A percentile compares a stretch with the other conserved stretches of the same genome.
Conservation (phyloP, 768 basidiomycete species). For the Pisolithus tinctorius region DNA sequence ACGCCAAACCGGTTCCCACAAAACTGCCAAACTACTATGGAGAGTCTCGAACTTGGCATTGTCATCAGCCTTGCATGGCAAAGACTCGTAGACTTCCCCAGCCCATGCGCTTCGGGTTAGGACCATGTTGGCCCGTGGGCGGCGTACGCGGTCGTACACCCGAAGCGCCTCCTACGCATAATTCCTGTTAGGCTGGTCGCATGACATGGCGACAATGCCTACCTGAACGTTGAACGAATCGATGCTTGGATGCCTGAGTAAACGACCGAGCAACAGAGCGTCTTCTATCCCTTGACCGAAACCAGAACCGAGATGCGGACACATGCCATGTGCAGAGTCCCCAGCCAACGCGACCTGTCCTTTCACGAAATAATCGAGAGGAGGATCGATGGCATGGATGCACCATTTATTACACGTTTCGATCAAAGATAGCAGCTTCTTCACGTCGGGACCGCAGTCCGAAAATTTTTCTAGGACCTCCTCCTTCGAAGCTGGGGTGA, state of each 20-base stretch:
- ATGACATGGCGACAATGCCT: slow-evolving; percentile 4
- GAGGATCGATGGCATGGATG: slow-evolving; percentile 43
- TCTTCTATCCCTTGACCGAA: slow-evolving; percentile 59
- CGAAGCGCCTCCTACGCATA: slow-evolving; percentile 35
- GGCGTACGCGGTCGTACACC: slow-evolving; percentile 40
- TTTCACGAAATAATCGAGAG: slow-evolving; percentile 36
- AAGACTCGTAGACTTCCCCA: slow-evolving; percentile 35
- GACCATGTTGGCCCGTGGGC: slow-evolving; percentile 45
- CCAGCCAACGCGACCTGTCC: slow-evolving; percentile 46
- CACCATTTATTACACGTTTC: slow-evolving; percentile 44
- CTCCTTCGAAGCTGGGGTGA: slow-evolving; percentile 30
- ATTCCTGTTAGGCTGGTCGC: background rate
- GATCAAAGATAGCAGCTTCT: slow-evolving; percentile 35
- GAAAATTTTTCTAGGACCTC: slow-evolving; percentile 39
- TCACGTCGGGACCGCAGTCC: slow-evolving; percentile 43
- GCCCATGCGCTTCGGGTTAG: slow-evolving; percentile 33
- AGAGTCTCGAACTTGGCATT: slow-evolving; percentile 24
- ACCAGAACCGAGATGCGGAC: slow-evolving; percentile 52
- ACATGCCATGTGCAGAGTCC: slow-evolving; percentile 56
- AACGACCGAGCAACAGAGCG: slow-evolving; percentile 37
- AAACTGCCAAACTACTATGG: slow-evolving; percentile 27
- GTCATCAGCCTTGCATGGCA: slow-evolving; percentile 24
- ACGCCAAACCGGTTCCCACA: slow-evolving; percentile 45
- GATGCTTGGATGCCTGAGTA: slow-evolving; percentile 39
- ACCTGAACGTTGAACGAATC: slow-evolving; percentile 36